A percentile compares a stretch with the other conserved stretches of the same genome.
Conservation (phyloP, 441 rosid genomes). For the Syzygium malaccense region DNA sequence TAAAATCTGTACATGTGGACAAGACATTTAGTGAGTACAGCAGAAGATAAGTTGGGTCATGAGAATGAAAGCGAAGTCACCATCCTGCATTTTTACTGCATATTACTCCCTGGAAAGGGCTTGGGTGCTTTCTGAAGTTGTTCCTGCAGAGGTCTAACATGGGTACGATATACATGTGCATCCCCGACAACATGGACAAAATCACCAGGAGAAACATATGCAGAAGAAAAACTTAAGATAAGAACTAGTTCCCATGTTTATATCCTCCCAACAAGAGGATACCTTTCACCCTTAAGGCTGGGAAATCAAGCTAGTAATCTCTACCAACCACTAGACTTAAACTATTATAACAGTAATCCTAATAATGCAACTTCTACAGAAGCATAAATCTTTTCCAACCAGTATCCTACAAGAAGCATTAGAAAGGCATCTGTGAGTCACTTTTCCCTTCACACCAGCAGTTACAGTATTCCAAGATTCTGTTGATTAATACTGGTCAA, state of each 20-base stretch:
- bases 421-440: background rate
- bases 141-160: slow-evolving; percentile 66
- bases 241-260: background rate
- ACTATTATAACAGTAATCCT: background rate
- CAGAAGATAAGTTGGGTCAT: background rate
- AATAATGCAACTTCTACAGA: background rate
- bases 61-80: background rate
- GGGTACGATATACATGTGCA: slow-evolving; percentile 70
- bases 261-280: background rate
- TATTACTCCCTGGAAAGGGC: slow-evolving; percentile 71
- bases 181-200: slow-evolving; percentile 71
- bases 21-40: background rate
- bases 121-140: slow-evolving; percentile 83
- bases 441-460: background rate
- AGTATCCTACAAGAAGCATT: background rate
- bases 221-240: background rate
- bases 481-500: background rate
- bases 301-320: background rate
- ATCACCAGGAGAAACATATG: slow-evolving; percentile 81
- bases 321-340: background rate
- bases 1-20: background rate
- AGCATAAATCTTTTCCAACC: background rate
- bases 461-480: background rate
- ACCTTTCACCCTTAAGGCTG: background rate
- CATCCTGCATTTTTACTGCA: background rate